A percentile compares a stretch with the other conserved stretches of the same genome.
phyloP scores from a whole-genome alignment of 1,284 basidiomycete genomes.

The Inonotus hispidus region DNA sequence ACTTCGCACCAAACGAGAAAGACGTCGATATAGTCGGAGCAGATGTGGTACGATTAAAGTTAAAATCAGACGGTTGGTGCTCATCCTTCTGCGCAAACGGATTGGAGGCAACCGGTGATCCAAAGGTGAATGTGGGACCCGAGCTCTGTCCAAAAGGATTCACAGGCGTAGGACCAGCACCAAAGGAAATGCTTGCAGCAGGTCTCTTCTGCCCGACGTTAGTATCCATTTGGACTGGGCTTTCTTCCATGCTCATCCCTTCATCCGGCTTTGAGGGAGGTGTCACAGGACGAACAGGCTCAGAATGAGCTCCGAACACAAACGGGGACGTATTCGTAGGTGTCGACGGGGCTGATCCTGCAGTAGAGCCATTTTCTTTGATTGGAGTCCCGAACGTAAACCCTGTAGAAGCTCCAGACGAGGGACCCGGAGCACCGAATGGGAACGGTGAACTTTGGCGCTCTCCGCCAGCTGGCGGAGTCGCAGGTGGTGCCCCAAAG shows the following conservation, averaged over 20 bases:
- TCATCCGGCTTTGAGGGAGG: slow-evolving; percentile 46
- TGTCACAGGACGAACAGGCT: slow-evolving; percentile 37
- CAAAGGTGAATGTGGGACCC: slow-evolving; percentile 18
- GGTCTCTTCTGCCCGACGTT: slow-evolving; percentile 33
- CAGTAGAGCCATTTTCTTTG: slow-evolving; percentile 12
- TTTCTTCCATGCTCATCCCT: slow-evolving; percentile 67
- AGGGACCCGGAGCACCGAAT: slow-evolving; percentile 12
- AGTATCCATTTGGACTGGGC: slow-evolving; percentile 46
- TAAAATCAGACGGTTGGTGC: slow-evolving; percentile 15
- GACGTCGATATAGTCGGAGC: slow-evolving; percentile 28
- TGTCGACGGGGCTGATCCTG: slow-evolving; percentile 21
- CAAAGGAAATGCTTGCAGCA: slow-evolving; percentile 42
- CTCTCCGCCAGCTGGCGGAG: slow-evolving; percentile 17
- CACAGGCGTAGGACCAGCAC: slow-evolving; percentile 16
- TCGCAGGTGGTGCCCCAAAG: slow-evolving; percentile 23
- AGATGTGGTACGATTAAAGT: slow-evolving; percentile 18
- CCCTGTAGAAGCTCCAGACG: slow-evolving; percentile 3
- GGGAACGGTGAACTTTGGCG: slow-evolving; percentile 10
- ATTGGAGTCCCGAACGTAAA: slow-evolving; percentile 19
- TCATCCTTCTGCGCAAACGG: slow-evolving; percentile 26
- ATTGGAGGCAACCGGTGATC: slow-evolving; percentile 20
- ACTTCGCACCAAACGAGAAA: slow-evolving; percentile 30
- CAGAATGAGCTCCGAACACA: slow-evolving; percentile 25
- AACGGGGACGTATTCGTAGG: slow-evolving; percentile 26
- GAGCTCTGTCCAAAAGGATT: slow-evolving; percentile 10